Conservation (phyloP, 306 rosid genomes). For the Betula pendula region DNA sequence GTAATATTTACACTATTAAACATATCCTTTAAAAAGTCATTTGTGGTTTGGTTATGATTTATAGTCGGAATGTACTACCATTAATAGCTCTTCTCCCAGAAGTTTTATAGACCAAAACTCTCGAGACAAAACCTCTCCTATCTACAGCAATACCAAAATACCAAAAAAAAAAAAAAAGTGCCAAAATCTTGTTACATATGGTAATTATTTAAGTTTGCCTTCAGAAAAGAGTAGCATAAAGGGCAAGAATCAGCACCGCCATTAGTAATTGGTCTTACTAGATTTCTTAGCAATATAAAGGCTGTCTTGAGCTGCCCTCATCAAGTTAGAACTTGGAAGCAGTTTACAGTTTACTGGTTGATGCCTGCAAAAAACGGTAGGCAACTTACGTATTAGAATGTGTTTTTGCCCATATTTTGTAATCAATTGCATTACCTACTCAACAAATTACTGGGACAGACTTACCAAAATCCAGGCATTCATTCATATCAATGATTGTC, state of each 20-base stretch:
- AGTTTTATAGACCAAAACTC: neutral
- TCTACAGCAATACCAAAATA: neutral
- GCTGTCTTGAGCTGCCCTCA: neutral
- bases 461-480: neutral
- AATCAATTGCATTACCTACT: neutral
- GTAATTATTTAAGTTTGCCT: constrained; percentile 7
- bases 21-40: too few relatives aligned
- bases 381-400: neutral
- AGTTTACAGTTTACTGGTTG: neutral
- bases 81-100: too few relatives aligned
- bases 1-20: too few relatives aligned
- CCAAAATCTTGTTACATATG: neutral
- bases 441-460: neutral
- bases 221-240: neutral
- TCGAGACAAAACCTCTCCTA: neutral
- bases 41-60: too few relatives aligned
- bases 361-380: neutral
- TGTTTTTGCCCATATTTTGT: neutral
- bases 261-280: neutral
- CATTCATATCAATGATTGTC: neutral
- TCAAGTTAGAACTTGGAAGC: neutral
- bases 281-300: neutral
- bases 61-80: too few relatives aligned
- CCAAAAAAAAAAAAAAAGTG: too few relatives aligned
- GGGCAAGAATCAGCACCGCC: neutral